phyloP scores from a whole-genome alignment of 805 yeast species.

The Cyberlindnera subsufficiens region DNA sequence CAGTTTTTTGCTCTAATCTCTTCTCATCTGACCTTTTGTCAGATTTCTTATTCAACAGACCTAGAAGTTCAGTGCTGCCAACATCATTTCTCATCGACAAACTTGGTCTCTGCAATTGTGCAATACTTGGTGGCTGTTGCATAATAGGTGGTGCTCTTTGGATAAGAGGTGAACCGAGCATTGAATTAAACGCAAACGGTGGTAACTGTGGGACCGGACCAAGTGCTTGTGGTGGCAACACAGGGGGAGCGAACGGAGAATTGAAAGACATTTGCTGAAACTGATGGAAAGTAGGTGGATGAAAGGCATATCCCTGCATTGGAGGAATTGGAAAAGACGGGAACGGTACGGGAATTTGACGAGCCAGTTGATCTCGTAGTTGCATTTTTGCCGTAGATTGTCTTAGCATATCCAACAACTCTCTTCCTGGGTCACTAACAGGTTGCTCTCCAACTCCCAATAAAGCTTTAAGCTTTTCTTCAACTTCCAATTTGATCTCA shows the following conservation, averaged over 20 bases:
- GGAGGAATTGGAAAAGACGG: conserved; percentile 9
- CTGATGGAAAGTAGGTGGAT: conserved; percentile 15
- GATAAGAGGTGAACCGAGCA: conserved; percentile 10
- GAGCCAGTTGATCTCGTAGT: conserved; percentile 2
- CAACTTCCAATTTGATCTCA: conserved; percentile 57
- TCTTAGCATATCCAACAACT: conserved; percentile 57
- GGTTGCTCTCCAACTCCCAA: conserved; percentile 47
- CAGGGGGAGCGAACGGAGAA: conserved; percentile 18
- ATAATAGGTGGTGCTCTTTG: conserved; percentile 7
- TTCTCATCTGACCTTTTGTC: conserved; percentile 1
- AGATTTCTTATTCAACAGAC: conserved; percentile 32
- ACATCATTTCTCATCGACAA: conserved; percentile 26
- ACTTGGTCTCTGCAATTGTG: conserved; percentile 32
- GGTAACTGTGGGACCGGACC: conserved; percentile 4
- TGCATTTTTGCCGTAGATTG: conserved; percentile 32
- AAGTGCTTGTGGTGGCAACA: conserved; percentile 4
- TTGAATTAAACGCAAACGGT: conserved; percentile 7
- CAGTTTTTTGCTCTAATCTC: neutral
- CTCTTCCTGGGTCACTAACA: conserved; percentile 68
- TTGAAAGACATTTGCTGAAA: conserved; percentile 15
- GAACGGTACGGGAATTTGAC: conserved; percentile 5
- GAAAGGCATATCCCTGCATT: conserved; percentile 14
- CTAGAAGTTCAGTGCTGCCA: conserved; percentile 37
- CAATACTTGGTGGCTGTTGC: conserved; percentile 31
- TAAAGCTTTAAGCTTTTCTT: conserved; percentile 54